Evolutionary conservation across 1,284 basidiomycete species (phyloP).

Genomic region (Amylostereum chailletii): DNA sequence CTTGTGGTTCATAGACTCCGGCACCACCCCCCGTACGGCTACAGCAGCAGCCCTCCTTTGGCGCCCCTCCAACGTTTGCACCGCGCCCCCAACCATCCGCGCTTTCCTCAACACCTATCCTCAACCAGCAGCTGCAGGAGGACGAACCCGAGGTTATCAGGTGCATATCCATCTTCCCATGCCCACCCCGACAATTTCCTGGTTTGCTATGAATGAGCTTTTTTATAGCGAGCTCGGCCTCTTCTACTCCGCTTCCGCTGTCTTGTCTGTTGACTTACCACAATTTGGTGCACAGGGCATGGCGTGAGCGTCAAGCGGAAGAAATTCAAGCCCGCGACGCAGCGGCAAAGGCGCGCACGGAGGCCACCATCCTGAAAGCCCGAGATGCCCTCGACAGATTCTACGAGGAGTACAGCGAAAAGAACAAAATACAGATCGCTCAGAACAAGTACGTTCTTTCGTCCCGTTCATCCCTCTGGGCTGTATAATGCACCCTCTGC

Average conservation of each 20-base stretch:
- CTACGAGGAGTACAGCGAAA: conserved; percentile 88
- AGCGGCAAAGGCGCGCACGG: conserved; percentile 69
- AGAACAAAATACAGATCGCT: conserved; percentile 89
- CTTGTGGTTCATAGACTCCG: background rate
- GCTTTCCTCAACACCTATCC: conserved; percentile 62
- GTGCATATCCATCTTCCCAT: conserved; percentile 28
- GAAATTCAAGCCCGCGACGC: conserved; percentile 81
- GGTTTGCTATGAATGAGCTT: background rate
- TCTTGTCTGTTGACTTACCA: too few relatives aligned
- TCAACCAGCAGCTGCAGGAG: conserved; percentile 61
- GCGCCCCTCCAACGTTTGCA: conserved; percentile 49
- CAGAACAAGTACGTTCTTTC: conserved; percentile 87
- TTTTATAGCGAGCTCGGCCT: background rate
- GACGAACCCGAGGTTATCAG: conserved; percentile 88
- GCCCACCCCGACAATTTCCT: background rate
- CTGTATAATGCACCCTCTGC: too few relatives aligned
- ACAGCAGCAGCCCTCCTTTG: conserved; percentile 33
- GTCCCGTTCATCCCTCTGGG: background rate
- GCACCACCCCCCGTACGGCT: conserved; percentile 16
- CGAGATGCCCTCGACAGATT: conserved; percentile 93
- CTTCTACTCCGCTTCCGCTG: too few relatives aligned
- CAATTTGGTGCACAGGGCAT: conserved; percentile 43
- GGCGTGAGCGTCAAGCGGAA: conserved; percentile 82
- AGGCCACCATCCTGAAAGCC: conserved; percentile 84
- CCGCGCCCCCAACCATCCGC: conserved; percentile 66